Percentiles rank a stretch among this genome's conserved stretches.
Evolutionary conservation across 139 green algal species (phyloP).

Genomic region (Chlorella sp.): DNA sequence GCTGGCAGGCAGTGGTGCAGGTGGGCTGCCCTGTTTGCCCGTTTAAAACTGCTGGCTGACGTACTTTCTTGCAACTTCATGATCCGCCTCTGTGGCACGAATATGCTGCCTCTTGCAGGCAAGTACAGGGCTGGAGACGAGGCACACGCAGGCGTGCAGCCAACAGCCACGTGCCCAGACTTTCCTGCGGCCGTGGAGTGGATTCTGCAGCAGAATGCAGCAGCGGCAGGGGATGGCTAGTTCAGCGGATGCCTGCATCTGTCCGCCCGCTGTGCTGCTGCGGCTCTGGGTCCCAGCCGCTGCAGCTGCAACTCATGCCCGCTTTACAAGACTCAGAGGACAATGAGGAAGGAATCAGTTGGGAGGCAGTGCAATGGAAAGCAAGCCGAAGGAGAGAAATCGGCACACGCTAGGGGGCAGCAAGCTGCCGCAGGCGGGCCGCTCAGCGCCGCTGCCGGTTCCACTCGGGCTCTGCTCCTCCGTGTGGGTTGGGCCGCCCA

Average conservation of each 20-base stretch:
- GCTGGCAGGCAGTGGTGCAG: no score
- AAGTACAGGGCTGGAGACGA: constrained; percentile 55
- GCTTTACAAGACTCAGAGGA: background rate
- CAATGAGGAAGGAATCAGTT: background rate
- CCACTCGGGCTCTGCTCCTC: constrained; percentile 11
- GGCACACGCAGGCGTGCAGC: background rate
- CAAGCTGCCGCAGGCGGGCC: background rate
- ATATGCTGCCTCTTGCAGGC: background rate
- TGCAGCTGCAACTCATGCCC: no score
- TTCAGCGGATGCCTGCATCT: no score
- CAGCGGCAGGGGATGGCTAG: background rate
- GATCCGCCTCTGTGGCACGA: no score
- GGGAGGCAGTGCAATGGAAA: background rate
- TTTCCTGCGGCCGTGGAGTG: constrained; percentile 44
- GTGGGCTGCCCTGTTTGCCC: no score
- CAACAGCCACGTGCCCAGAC: constrained; percentile 33
- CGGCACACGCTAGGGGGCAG: no score
- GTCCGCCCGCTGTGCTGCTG: background rate
- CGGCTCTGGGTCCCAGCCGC: no score
- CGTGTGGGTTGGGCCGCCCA: background rate
- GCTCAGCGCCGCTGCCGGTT: background rate
- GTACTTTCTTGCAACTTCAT: no score
- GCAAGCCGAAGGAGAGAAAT: background rate
- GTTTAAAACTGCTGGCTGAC: no score
- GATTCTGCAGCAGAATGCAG: constrained; percentile 19